Evolutionary conservation across 805 yeast genomes (phyloP).

Genomic region (Metschnikowia cubensis): DNA sequence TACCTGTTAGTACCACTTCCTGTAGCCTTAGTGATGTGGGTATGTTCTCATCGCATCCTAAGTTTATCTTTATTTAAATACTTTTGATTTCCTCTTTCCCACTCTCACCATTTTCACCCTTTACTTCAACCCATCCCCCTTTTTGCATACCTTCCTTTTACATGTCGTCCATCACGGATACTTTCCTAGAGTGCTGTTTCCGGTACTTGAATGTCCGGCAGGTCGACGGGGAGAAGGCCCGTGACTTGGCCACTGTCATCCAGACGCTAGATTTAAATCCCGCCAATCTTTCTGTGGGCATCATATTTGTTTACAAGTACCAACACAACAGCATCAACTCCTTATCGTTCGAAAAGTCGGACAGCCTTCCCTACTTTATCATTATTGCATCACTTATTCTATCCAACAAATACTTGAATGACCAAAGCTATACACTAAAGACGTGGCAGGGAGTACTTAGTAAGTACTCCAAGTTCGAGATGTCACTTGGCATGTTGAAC

Average conservation of each 20-base stretch:
- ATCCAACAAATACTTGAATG: conserved; percentile 43
- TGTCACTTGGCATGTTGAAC: conserved; percentile 15
- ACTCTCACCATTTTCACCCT: not conserved
- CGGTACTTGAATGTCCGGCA: conserved; percentile 6
- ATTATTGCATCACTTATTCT: conserved; percentile 17
- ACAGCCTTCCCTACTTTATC: conserved; percentile 14
- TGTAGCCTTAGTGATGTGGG: conserved; percentile 9
- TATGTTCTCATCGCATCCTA: not conserved
- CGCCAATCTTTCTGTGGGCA: conserved; percentile 15
- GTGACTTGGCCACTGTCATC: conserved; percentile 14
- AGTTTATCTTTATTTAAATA: conserved; percentile 7
- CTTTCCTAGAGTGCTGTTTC: conserved; percentile 14
- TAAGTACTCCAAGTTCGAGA: conserved; percentile 10
- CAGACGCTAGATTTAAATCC: conserved; percentile 16
- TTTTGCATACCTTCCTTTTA: not conserved
- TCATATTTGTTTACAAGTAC: conserved; percentile 15
- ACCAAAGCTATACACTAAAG: conserved; percentile 47
- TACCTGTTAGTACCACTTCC: conserved; percentile 5
- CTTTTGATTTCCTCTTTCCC: conserved; percentile 5
- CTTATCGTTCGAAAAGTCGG: conserved; percentile 10
- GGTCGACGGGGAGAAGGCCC: conserved; percentile 2
- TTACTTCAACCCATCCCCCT: not conserved
- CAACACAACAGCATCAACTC: conserved; percentile 11
- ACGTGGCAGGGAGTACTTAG: conserved; percentile 40
- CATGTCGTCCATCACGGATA: conserved; percentile 10